Percentiles rank a stretch among this genome's conserved stretches.
Evolutionary conservation across 306 rosid species (phyloP).

Genomic region (Cucurbita pepo): DNA sequence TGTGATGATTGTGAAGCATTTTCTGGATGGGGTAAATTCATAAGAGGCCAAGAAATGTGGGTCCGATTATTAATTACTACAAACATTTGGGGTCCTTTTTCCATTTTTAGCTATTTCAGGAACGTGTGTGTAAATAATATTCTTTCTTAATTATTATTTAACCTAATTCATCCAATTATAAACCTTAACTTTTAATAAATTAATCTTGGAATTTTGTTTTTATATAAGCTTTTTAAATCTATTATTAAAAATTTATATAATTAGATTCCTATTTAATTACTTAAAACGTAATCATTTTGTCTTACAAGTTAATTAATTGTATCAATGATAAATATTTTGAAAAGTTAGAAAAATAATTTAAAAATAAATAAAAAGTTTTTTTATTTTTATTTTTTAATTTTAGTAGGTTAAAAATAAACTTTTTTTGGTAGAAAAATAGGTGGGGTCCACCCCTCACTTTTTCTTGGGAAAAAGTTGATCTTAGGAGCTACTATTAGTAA

Average conservation of each 20-base stretch:
- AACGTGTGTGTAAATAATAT: not conserved
- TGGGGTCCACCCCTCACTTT: not conserved
- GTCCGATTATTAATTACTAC: not conserved
- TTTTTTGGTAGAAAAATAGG: not conserved
- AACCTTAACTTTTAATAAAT: too few species aligned
- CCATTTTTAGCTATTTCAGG: not conserved
- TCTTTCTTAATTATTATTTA: too few species aligned
- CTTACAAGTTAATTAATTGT: too few species aligned
- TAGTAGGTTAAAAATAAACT: not conserved
- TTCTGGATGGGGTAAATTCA: not conserved
- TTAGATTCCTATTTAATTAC: too few species aligned
- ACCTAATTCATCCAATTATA: too few species aligned
- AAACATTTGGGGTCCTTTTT: not conserved
- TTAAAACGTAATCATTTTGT: too few species aligned
- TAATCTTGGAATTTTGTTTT: too few species aligned
- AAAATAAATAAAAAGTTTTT: too few species aligned
- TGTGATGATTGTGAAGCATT: not conserved
- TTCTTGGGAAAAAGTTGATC: not conserved
- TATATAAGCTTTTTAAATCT: too few species aligned
- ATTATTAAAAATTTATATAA: too few species aligned
- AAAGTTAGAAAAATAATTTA: too few species aligned
- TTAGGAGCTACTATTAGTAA: not conserved
- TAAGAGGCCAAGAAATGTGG: not conserved
- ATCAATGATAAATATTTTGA: too few species aligned
- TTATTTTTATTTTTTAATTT: not conserved